Conservation (phyloP, 2,329 filamentous ascomycete species). For the Microcera coccophila region DNA sequence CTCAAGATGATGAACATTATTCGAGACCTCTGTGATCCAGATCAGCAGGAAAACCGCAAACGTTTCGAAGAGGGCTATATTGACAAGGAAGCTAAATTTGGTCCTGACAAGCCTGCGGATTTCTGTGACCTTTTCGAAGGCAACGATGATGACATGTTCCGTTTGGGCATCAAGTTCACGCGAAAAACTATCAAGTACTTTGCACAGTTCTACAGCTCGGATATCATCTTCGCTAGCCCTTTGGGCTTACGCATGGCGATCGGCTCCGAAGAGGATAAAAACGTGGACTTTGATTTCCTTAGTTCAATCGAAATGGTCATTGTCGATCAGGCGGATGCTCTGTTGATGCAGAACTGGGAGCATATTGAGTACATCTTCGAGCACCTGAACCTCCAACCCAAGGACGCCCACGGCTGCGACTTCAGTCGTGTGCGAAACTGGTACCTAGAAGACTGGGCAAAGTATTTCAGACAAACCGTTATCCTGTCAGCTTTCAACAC, state of each 20-base stretch:
- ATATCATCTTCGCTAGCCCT: constrained; percentile 88
- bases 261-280: constrained; percentile 64
- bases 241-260: constrained; percentile 88
- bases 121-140: constrained; percentile 87
- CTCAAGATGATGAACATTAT: constrained; percentile 75
- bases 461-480: constrained; percentile 79
- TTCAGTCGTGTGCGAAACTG: constrained; percentile 85
- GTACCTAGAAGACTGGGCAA: constrained; percentile 87
- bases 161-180: constrained; percentile 93
- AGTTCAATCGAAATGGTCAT: constrained; percentile 89
- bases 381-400: constrained; percentile 86
- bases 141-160: constrained; percentile 97
- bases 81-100: constrained; percentile 60
- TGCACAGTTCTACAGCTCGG: constrained; percentile 91
- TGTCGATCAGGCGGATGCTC: constrained; percentile 85
- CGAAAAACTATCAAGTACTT: constrained; percentile 95
- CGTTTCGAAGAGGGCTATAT: constrained; percentile 83
- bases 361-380: constrained; percentile 89
- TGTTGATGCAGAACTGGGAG: constrained; percentile 98
- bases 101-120: constrained; percentile 74
- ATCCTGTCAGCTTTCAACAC: constrained; percentile 79
- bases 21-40: constrained; percentile 69
- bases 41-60: constrained; percentile 93
- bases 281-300: constrained; percentile 80
- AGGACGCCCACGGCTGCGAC: constrained; percentile 86